Evolutionary conservation across 2,329 filamentous ascomycete genomes (phyloP).

Genomic region (Sphaerostilbella broomeana): DNA sequence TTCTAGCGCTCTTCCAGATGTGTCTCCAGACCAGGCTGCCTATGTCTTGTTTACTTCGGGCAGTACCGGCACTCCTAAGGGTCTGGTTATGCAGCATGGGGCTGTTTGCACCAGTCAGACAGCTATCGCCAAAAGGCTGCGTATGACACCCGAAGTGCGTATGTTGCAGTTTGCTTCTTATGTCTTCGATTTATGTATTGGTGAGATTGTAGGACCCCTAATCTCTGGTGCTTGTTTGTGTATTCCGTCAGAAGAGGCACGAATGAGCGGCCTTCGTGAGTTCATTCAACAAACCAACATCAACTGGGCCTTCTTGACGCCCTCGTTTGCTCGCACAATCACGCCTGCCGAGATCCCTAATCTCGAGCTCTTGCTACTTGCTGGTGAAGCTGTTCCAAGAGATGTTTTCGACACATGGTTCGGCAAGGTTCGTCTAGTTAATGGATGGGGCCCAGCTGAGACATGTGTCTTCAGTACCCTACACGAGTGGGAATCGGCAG

Average conservation of each 20-base stretch:
- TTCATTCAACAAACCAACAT: conserved; percentile 1
- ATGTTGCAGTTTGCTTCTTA: conserved; percentile 16
- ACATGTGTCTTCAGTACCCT: conserved; percentile 11
- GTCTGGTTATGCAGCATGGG: conserved; percentile 21
- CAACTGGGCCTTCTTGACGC: conserved; percentile 8
- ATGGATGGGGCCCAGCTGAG: conserved; percentile 12
- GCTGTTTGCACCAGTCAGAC: conserved; percentile 6
- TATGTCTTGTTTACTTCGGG: conserved; percentile 50
- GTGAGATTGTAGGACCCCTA: conserved; percentile 7
- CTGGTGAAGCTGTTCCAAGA: conserved; percentile 15
- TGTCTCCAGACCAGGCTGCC: conserved; percentile 2
- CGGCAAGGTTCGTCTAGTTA: conserved; percentile 10
- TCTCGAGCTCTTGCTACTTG: conserved; percentile 37
- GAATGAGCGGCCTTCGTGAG: conserved; percentile 3
- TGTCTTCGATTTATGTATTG: conserved; percentile 14
- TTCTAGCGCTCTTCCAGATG: background rate
- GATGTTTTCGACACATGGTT: conserved; percentile 9
- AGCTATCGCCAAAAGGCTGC: conserved; percentile 1
- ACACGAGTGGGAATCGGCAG: conserved; percentile 1
- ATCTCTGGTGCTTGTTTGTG: conserved; percentile 9
- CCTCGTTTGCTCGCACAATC: conserved; percentile 24
- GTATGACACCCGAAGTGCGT: background rate
- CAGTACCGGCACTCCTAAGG: conserved; percentile 49
- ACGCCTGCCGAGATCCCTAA: conserved; percentile 35
- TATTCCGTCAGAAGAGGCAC: conserved; percentile 8